Base-by-base conservation (phyloP, 2,329 filamentous ascomycete genomes). In the Thermoascus crustaceus region DNA sequence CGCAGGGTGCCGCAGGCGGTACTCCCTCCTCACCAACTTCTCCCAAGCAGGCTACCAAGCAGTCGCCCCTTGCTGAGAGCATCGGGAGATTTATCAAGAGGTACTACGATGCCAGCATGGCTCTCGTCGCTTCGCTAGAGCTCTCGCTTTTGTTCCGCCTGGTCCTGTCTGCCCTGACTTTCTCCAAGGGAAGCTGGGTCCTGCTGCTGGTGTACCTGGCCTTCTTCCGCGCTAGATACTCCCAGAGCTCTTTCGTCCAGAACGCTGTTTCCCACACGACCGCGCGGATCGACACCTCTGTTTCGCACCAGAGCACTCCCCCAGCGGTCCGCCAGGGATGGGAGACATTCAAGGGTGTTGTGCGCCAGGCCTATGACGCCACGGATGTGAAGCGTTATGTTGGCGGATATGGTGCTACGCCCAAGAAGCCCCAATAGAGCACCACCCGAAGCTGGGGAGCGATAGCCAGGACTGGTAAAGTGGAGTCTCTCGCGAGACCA, bases 81-180 rank as follows among this genome's bases (percentile, higher is more conserved):
- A 94, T 98, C 61, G 87, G 87, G 50, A 75, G 74, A 53, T 98
- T 98, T 55, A 87, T 98, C 62, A 96, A 96, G 78, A 78, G 87
- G 60, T 95, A 96, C 76, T 98, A 98, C 60, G 91, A 98, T 61
- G 69, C 77, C 42, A 94, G 86, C 64, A 98, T 98, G 91, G 85
- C 83, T 39, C 71, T 96, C 42, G 91, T 98, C 20, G 83, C 89
- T 23, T 70, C 73, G 30, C 83, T 98, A 40, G 91, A 98, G 69
- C 85, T 96, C 48, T 66, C 76, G 25, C 78, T 96, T 41, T 93
- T 88, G 80, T 69, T 83, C 63, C 86, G 91, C 54, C 69, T 98
- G 37, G 57, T 93, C 32, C 66, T 87, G 36, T 82, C 85, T 20
- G 85, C 86, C 43, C 66, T 96, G 44, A 71, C 93, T 49, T 96